Evolutionary conservation across 768 basidiomycete genomes (phyloP), one percentile per base, ranked within the genome.

Genomic region (Lactifluus subvellereus): DNA sequence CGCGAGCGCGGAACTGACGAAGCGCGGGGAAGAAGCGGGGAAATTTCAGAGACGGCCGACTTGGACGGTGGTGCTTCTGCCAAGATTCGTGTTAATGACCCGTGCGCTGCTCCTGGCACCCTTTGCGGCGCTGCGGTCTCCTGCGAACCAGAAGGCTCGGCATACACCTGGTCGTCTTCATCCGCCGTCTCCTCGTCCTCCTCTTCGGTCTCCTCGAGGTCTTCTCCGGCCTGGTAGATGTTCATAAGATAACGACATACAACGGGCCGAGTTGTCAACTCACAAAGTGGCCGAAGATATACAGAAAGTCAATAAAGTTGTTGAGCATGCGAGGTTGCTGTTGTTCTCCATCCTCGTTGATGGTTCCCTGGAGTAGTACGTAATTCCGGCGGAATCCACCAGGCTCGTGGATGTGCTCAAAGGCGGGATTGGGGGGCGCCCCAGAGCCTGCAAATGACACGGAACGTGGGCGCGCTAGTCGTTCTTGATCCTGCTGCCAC

Each of bases 231-330:
- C 94, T 94, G 61, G 13, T 53, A 64, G 51, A 48, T 18, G 59
- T 42, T 33, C 4, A 66, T 37, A 7, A 11, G 32, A 38, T 61
- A 65, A 66, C 40, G 60, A 51, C 43, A 48, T 13, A 45, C 37
- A 52, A 40, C 27, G 4, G 20, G 56, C 14, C 14, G 37, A n/a
- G 37, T 1, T 10, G 45, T 30, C 50, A 2, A 79, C 94, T 77
- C 71, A 95, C 96, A 71, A 97, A 98, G 73, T 98, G 96, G 4
- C 97, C 97, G 70, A 92, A 99, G 30, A 98, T 79, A 70, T 89
- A 89, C 50, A 99, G 76, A 74, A 99, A 99, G 70, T 98, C 94
- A 64, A 98, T 89, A 65, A 96, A 95, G 71, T 91, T 95, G 69
- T 87, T 87, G 35, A 83, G 73, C 63, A 93, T 78, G 53, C 84